A percentile compares a stretch with the other conserved stretches of the same genome.
phyloP scores from a whole-genome alignment of 257 asterid species.

The Vinca minor region DNA sequence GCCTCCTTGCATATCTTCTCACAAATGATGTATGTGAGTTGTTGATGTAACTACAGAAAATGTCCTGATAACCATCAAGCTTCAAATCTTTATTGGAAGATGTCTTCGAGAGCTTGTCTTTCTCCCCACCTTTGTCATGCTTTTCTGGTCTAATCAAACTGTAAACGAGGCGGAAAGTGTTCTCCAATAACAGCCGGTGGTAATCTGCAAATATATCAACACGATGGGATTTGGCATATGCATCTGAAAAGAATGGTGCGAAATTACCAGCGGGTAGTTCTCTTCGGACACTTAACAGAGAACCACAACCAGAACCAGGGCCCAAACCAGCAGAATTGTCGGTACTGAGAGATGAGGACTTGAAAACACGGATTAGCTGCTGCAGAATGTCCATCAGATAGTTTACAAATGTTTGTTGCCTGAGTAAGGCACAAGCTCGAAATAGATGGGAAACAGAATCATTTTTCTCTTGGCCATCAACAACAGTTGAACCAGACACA shows the following conservation, averaged over 20 bases:
- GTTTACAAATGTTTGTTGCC: constrained; percentile 77
- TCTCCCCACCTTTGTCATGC: constrained; percentile 92
- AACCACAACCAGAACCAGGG: constrained; percentile 86
- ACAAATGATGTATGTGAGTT: constrained; percentile 75
- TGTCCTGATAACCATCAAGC: constrained; percentile 95
- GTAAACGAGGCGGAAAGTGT: constrained; percentile 84
- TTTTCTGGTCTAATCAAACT: constrained; percentile 96
- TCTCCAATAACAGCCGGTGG: constrained; percentile 74
- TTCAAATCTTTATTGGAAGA: constrained; percentile 75
- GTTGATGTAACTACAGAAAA: constrained; percentile 92
- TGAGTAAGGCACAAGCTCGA: constrained; percentile 69
- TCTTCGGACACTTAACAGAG: constrained; percentile 69
- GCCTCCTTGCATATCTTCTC: constrained; percentile 93
- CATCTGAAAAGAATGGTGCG: constrained; percentile 89
- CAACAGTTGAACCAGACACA: constrained; percentile 43
- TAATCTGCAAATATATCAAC: constrained; percentile 86
- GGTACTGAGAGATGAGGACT: constrained; percentile 54
- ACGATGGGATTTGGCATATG: constrained; percentile 92
- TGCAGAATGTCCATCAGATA: constrained; percentile 93
- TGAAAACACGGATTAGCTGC: constrained; percentile 75
- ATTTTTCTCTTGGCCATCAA: constrained; percentile 56
- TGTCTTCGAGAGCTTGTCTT: constrained; percentile 59
- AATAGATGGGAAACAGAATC: constrained; percentile 59
- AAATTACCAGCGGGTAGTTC: constrained; percentile 97
- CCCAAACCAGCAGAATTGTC: constrained; percentile 52